A percentile compares a stretch with the other conserved stretches of the same genome.
These are phyloP conservation scores for Trichophyton rubrum DNA, from an alignment of 2,329 filamentous ascomycete species.

Conservation along the genomic window DNA sequence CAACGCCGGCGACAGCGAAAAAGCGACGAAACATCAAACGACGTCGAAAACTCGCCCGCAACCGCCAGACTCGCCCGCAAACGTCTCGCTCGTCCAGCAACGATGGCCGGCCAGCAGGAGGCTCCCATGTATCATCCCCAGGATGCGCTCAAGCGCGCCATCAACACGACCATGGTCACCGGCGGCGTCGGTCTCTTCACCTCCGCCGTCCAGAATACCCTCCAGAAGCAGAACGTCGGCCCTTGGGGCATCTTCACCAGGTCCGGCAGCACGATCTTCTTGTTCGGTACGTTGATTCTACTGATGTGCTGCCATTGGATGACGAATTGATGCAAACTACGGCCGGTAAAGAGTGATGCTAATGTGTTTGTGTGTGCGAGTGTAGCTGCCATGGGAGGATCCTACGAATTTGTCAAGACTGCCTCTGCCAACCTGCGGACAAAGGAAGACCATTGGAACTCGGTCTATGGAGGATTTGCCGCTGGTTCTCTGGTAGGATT, in stretches of 20 bases:
- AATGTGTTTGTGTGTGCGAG: not conserved
- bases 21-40: not conserved
- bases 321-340: not conserved
- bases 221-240: slow-evolving; percentile 70
- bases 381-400: slow-evolving; percentile 57
- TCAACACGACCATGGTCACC: slow-evolving; percentile 53
- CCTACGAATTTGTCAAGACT: slow-evolving; percentile 64
- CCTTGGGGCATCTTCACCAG: slow-evolving; percentile 67
- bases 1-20: not conserved
- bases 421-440: slow-evolving; percentile 74
- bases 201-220: slow-evolving; percentile 73
- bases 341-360: not conserved
- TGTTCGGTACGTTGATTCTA: slow-evolving; percentile 44
- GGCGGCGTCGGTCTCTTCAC: slow-evolving; percentile 57
- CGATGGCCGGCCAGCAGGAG: slow-evolving; percentile 37
- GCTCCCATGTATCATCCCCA: slow-evolving; percentile 53
- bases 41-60: not conserved
- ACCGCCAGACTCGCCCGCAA: not conserved
- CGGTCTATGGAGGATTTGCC: slow-evolving; percentile 62
- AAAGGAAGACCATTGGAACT: slow-evolving; percentile 68
- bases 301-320: not conserved
- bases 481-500: slow-evolving; percentile 62
- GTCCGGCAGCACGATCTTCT: slow-evolving; percentile 59
- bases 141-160: slow-evolving; percentile 58
- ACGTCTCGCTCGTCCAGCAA: not conserved